phyloP scores from a whole-genome alignment of 2,329 filamentous ascomycete species.

The Samsoniella hepiali region DNA sequence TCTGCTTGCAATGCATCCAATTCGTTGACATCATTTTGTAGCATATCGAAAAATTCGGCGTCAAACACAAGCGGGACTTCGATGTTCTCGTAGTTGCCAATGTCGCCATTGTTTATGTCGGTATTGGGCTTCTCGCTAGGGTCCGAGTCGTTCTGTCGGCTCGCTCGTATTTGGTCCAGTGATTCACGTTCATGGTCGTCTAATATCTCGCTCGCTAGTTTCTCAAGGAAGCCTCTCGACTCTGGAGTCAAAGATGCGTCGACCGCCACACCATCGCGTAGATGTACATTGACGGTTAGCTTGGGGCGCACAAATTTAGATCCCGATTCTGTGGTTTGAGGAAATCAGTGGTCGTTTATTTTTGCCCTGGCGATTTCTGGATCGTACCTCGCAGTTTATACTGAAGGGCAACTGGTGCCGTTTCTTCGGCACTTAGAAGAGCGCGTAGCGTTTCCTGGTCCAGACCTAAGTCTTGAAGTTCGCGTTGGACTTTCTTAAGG shows the following conservation, averaged over 20 bases:
- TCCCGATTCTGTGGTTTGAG: constrained; percentile 32
- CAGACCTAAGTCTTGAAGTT: constrained; percentile 69
- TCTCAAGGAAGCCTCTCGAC: constrained; percentile 61
- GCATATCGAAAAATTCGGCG: constrained; percentile 72
- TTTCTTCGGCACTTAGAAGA: constrained; percentile 53
- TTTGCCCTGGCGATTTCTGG: constrained; percentile 2
- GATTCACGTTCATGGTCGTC: constrained; percentile 9
- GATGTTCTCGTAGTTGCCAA: constrained; percentile 39
- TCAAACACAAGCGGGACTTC: constrained; percentile 76
- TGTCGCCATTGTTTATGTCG: background rate
- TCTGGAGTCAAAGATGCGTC: constrained; percentile 65
- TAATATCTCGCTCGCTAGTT: constrained; percentile 46
- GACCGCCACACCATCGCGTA: constrained; percentile 63
- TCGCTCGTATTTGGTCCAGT: background rate
- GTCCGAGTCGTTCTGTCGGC: background rate
- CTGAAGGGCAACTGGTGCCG: constrained; percentile 45
- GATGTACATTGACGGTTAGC: constrained; percentile 66
- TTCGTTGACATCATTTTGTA: constrained; percentile 67
- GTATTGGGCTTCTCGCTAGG: background rate
- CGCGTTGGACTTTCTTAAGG: constrained; percentile 73
- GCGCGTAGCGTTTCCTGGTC: constrained; percentile 66
- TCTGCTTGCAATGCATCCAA: constrained; percentile 65
- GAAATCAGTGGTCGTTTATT: background rate
- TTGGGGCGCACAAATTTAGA: constrained; percentile 59
- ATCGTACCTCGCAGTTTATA: constrained; percentile 53